These are phyloP conservation scores for Vitis riparia DNA, from an alignment of 164 flowering plant species.

Conservation along the genomic window DNA sequence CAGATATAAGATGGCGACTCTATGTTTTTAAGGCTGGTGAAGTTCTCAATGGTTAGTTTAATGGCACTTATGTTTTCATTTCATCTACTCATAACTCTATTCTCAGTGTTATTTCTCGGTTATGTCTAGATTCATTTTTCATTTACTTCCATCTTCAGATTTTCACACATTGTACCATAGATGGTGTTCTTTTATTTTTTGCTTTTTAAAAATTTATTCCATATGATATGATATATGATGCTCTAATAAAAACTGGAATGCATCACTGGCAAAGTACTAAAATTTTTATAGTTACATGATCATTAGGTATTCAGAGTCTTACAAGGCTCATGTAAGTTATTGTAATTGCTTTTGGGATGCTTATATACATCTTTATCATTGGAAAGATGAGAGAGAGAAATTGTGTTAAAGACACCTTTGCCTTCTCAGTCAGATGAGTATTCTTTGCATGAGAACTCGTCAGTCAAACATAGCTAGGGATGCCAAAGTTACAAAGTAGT, in stretches of 20 bases:
- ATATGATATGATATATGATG: background rate
- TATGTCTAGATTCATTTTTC: background rate
- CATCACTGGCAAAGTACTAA: background rate
- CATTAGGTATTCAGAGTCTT: background rate
- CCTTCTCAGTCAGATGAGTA: background rate
- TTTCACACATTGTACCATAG: background rate
- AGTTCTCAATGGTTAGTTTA: constrained; percentile 69
- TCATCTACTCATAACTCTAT: background rate
- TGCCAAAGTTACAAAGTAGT: too few species aligned
- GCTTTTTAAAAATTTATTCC: too few species aligned
- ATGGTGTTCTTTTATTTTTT: too few species aligned
- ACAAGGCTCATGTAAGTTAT: background rate
- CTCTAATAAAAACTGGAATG: background rate
- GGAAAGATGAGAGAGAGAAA: background rate
- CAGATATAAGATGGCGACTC: constrained; percentile 87
- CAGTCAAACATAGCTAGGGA: too few species aligned
- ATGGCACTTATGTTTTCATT: background rate
- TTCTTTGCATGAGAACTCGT: background rate
- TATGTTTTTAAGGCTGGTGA: constrained; percentile 96
- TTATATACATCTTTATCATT: background rate
- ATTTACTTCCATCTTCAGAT: background rate
- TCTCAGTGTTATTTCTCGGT: background rate
- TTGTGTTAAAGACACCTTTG: background rate
- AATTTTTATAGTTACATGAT: background rate
- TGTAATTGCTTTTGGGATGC: background rate